Evolutionary conservation across 1,139 yeast genomes (phyloP), one percentile per base, ranked within the genome.

Genomic region (Nakaseomyces delphensis): DNA sequence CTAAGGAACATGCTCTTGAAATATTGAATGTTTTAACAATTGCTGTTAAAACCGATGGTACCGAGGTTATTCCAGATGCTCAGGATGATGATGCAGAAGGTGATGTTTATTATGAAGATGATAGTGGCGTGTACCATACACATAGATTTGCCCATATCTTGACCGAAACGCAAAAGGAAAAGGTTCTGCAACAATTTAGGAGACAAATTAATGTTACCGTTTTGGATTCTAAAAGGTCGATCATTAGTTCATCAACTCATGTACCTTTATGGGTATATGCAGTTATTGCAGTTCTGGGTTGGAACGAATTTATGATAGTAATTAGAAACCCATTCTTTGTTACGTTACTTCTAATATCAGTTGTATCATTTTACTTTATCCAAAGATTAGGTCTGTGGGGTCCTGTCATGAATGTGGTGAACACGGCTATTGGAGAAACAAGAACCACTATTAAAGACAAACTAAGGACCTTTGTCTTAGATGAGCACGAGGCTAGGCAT

Each of bases 241-340:
- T 82, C 45, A 71, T 83, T 28, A 79, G 77, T 45, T 79, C 77
- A 43, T 73, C 76, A 10, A 77, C 95, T 0, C 81, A 82, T 47
- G 81, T 91, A 45, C 98, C 98, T 3, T 69, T 79, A 54, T 93
- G 83, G 68, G 76, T 91, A 47, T 86, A 85, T 63, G 66, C 78
- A 18, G 60, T 91, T 6, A 68, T 91, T 19, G 63, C 83, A 3
- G 77, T 84, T 6, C 69, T 91, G 25, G 98, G 98, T 11, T 91
- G 96, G 96, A 89, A 89, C 63, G 97, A 93, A 68, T 83, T 91
- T 54, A 76, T 87, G 83, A 83, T 94, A 7, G 77, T 91, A 18
- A 58, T 91, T 40, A 74, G 94, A 49, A 89, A 85, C 60, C 98
- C 98, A 23, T 57, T 83, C 19, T 71, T 82, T 53, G 79, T 87